These are phyloP conservation scores for Luzula sylvatica DNA, from an alignment of 176 grass and related monocot species.

Conservation along the genomic window DNA sequence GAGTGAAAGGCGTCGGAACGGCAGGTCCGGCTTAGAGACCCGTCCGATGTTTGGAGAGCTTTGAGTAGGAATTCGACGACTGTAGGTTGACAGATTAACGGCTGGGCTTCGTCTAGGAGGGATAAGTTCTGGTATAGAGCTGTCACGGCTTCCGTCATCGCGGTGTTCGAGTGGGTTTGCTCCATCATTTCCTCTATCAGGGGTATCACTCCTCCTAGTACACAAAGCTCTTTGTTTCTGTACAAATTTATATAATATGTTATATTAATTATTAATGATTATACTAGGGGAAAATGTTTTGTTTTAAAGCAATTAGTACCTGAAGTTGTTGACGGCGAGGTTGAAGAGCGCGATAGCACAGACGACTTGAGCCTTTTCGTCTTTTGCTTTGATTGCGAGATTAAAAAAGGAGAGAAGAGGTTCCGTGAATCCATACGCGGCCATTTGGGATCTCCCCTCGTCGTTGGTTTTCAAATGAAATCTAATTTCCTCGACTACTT, in stretches of 20 bases:
- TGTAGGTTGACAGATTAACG: slow-evolving; percentile 35
- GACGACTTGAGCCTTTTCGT: slow-evolving; percentile 44
- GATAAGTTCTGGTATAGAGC: slow-evolving; percentile 82
- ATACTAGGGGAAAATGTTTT: too few species aligned
- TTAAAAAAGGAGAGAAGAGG: slow-evolving; percentile 44
- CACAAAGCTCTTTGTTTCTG: slow-evolving; percentile 71
- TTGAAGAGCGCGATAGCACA: slow-evolving; percentile 80
- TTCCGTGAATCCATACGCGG: slow-evolving; percentile 47
- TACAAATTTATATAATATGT: too few species aligned
- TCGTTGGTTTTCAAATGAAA: slow-evolving; percentile 54
- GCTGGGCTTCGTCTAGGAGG: slow-evolving; percentile 49
- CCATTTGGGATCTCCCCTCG: slow-evolving; percentile 43
- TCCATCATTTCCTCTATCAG: slow-evolving; percentile 67
- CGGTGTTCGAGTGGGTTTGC: slow-evolving; percentile 6
- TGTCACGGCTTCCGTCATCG: slow-evolving; percentile 34
- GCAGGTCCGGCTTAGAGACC: slow-evolving; percentile 26
- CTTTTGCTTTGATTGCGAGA: slow-evolving; percentile 31
- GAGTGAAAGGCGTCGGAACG: slow-evolving; percentile 41
- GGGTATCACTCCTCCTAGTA: slow-evolving; percentile 42
- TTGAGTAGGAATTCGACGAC: slow-evolving; percentile 38
- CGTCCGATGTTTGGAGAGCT: neutral
- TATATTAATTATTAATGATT: too few species aligned
- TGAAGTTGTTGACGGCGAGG: slow-evolving; percentile 79
- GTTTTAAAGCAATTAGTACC: slow-evolving; percentile 33
- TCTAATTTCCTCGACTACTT: slow-evolving; percentile 53